Percentiles rank a stretch among this genome's conserved stretches.
Conservation (phyloP, 78 protist genomes). For the Emiliania huxleyi region DNA sequence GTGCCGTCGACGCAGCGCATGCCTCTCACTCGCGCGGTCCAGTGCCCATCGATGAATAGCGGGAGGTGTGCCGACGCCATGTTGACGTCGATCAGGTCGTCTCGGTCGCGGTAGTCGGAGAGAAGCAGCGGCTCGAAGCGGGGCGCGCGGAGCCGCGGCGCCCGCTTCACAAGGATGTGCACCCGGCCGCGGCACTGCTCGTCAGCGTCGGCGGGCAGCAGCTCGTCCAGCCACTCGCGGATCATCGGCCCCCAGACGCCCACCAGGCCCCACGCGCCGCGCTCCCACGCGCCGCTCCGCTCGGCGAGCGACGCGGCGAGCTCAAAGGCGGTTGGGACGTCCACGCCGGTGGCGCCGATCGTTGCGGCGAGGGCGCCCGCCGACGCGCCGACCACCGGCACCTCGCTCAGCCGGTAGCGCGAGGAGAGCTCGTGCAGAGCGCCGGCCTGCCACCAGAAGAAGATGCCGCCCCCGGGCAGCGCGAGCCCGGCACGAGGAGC, state of each 20-base stretch:
- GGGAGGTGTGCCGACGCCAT: neutral
- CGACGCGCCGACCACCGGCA: neutral
- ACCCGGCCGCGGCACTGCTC: neutral
- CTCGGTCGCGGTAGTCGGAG: neutral
- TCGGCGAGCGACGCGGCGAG: neutral
- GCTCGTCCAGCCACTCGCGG: neutral
- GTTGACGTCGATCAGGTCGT: neutral
- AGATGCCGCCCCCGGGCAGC: neutral
- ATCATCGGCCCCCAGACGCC: conserved; percentile 15
- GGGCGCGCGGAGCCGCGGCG: neutral
- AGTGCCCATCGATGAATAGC: neutral
- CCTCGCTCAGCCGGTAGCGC: neutral
- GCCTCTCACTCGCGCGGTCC: neutral
- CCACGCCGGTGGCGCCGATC: neutral
- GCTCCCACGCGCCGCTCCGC: neutral
- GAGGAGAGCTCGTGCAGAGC: neutral
- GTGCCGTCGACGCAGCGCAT: neutral
- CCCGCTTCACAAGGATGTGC: neutral
- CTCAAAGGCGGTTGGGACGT: neutral
- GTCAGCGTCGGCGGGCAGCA: neutral
- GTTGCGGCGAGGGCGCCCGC: neutral
- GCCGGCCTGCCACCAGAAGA: conserved; percentile 17
- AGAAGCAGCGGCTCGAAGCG: neutral
- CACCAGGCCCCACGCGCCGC: neutral
- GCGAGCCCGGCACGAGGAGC: neutral